These are phyloP conservation scores for Fusarium sambucinum DNA, from an alignment of 2,329 filamentous ascomycete genomes.

Conservation along the genomic window DNA sequence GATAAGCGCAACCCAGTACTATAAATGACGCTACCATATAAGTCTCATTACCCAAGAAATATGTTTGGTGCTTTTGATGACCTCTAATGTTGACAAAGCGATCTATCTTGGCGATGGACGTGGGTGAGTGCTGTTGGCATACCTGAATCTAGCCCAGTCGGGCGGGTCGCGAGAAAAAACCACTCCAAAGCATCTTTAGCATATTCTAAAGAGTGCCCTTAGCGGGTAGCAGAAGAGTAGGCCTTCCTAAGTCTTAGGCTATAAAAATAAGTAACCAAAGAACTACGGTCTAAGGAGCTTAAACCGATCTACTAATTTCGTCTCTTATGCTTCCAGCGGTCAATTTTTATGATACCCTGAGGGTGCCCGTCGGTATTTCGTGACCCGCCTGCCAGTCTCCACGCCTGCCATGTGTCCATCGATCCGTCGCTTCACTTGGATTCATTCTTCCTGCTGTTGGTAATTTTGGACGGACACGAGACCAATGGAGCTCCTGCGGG, in stretches of 20 bases:
- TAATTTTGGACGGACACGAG: constrained; percentile 16
- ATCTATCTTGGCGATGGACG: constrained; percentile 1
- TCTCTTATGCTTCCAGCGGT: no score
- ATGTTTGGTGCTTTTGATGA: neutral
- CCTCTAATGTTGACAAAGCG: neutral
- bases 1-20: neutral
- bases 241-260: no score
- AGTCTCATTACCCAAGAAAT: constrained; percentile 1
- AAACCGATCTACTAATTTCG: no score
- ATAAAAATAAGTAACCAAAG: no score
- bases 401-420: constrained; percentile 13
- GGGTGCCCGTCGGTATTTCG: neutral
- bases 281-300: no score
- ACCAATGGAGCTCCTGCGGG: constrained; percentile 25
- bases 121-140: constrained; percentile 7
- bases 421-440: constrained; percentile 15
- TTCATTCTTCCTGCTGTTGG: neutral
- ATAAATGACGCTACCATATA: neutral
- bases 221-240: no score
- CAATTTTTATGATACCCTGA: neutral
- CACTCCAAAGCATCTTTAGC: neutral
- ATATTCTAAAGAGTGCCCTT: neutral
- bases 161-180: neutral
- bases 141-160: neutral
- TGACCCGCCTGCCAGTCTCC: constrained; percentile 4